phyloP scores from a whole-genome alignment of 331 rosid genomes.

The Quercus tomentella region DNA sequence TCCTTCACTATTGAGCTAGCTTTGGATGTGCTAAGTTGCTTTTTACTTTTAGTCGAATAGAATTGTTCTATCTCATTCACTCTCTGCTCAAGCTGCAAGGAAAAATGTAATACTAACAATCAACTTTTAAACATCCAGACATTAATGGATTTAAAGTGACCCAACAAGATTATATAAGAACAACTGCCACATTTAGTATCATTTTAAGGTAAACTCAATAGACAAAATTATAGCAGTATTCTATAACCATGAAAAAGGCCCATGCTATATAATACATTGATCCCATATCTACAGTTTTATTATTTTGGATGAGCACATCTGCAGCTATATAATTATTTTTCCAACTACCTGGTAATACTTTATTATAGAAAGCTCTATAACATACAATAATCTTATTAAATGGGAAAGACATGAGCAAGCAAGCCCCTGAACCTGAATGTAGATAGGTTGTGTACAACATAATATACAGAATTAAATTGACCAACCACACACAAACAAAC shows the following conservation, averaged over 20 bases:
- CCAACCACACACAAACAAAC: no score
- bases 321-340: not conserved
- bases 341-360: not conserved
- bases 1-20: constrained; percentile 54
- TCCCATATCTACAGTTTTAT: not conserved
- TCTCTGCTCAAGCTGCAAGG: constrained; percentile 65
- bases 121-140: not conserved
- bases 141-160: constrained; percentile 1
- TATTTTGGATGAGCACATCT: not conserved
- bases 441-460: not conserved
- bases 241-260: not conserved
- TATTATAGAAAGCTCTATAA: no score
- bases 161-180: not conserved
- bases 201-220: not conserved
- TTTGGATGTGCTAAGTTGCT: constrained; percentile 46
- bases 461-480: no score
- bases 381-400: not conserved
- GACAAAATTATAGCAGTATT: not conserved
- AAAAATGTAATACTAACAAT: constrained; percentile 5
- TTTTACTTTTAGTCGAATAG: constrained; percentile 34
- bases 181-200: not conserved
- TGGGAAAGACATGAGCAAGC: not conserved
- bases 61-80: constrained; percentile 57
- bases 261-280: not conserved
- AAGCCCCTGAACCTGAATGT: not conserved